Evolutionary conservation across 2,329 filamentous ascomycete genomes (phyloP).

Genomic region (Colletotrichum tamarilloi): DNA sequence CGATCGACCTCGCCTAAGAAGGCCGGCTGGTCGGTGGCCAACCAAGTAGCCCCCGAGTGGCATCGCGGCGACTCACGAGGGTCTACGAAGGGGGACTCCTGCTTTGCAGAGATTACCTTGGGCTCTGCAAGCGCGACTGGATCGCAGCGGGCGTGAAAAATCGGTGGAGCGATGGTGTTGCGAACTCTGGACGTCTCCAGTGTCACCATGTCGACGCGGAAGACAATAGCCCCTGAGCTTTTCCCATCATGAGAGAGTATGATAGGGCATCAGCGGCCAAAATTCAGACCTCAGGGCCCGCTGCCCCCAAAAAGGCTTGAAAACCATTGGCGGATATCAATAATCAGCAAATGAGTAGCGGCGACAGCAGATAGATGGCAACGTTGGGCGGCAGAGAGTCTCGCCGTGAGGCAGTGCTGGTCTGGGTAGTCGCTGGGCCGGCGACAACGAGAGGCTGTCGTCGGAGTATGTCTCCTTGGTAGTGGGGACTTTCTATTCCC

Average conservation of each 20-base stretch:
- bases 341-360: not conserved
- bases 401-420: slow-evolving; percentile 44
- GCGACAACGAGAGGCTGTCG: slow-evolving; percentile 46
- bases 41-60: slow-evolving; percentile 31
- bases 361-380: not conserved
- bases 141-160: not conserved
- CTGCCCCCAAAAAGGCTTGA: not conserved
- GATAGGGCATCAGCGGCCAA: slow-evolving; percentile 5
- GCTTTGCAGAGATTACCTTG: slow-evolving; percentile 2
- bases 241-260: not conserved
- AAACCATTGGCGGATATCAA: not conserved
- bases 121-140: slow-evolving; percentile 21
- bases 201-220: not conserved
- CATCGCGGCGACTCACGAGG: slow-evolving; percentile 28
- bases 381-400: slow-evolving; percentile 20
- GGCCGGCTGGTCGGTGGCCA: slow-evolving; percentile 28
- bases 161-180: slow-evolving; percentile 23
- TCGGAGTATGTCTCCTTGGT: slow-evolving; percentile 40
- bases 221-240: not conserved
- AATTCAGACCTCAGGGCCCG: not conserved
- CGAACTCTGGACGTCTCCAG: slow-evolving; percentile 9
- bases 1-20: slow-evolving; percentile 16
- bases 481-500: not conserved
- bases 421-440: slow-evolving; percentile 39
- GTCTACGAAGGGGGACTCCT: not conserved